A percentile compares a stretch with the other conserved stretches of the same genome.
Conservation (phyloP, 75 land plant genomes). For the Pseudotsuga menziesii region DNA sequence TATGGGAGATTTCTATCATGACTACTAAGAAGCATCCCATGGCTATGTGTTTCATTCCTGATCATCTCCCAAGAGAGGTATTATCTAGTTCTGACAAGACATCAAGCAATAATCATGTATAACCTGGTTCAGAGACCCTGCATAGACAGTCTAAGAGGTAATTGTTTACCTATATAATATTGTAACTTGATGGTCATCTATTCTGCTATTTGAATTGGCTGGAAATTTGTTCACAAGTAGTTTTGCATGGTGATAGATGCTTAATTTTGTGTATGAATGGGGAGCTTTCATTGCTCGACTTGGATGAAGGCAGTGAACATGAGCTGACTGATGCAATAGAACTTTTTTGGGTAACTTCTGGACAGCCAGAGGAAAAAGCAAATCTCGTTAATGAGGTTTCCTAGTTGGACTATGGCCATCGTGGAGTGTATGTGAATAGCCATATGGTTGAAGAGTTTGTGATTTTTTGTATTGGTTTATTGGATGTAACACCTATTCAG, state of each 20-base stretch:
- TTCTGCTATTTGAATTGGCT: neutral
- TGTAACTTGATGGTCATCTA: neutral
- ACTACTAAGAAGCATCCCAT: conserved; percentile 86
- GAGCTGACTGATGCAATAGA: conserved; percentile 82
- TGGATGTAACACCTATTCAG: too few relatives aligned
- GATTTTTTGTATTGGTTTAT: neutral
- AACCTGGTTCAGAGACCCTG: conserved; percentile 23
- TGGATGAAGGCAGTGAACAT: conserved; percentile 92
- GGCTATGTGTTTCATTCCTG: conserved; percentile 86
- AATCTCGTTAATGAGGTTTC: conserved; percentile 91
- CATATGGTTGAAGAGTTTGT: neutral
- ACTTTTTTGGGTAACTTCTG: conserved; percentile 88
- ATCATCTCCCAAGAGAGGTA: conserved; percentile 28
- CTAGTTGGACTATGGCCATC: conserved; percentile 95
- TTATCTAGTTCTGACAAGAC: conserved; percentile 15
- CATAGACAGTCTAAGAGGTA: conserved; percentile 77
- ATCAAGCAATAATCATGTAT: conserved; percentile 13
- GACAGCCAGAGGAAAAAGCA: conserved; percentile 61
- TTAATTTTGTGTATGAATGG: conserved; percentile 85
- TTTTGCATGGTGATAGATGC: conserved; percentile 52
- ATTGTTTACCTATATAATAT: neutral
- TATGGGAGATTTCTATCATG: conserved; percentile 95
- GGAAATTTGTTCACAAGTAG: neutral
- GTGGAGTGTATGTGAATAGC: conserved; percentile 83
- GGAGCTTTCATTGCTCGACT: conserved; percentile 90